Conservation (phyloP, 805 yeast species). For the Cyberlindnera veronae region DNA sequence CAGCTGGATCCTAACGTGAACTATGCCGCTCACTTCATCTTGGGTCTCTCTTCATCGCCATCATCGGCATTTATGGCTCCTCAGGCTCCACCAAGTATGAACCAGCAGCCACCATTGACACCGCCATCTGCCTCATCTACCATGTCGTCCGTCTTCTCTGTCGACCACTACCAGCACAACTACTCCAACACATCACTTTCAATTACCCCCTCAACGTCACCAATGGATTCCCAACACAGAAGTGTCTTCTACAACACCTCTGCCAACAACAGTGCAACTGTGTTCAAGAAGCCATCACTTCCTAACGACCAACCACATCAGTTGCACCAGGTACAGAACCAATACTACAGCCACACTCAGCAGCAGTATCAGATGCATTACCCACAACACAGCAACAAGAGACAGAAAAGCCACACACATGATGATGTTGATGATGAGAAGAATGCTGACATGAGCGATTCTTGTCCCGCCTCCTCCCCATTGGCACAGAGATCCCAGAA, state of each 20-base stretch:
- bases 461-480: constrained; percentile 18
- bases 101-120: constrained; percentile 25
- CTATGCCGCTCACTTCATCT: constrained; percentile 7
- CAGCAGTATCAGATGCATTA: constrained; percentile 2
- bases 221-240: constrained; percentile 12
- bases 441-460: constrained; percentile 4
- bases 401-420: constrained; percentile 3
- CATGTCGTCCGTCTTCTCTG: constrained; percentile 21
- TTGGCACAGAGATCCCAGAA: constrained; percentile 21
- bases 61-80: constrained; percentile 12
- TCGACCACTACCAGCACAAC: constrained; percentile 9
- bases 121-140: constrained; percentile 34
- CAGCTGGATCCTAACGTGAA: constrained; percentile 6
- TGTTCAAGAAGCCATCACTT: constrained; percentile 9
- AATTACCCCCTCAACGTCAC: constrained; percentile 17
- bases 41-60: constrained; percentile 13
- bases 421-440: constrained; percentile 5
- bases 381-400: constrained; percentile 3
- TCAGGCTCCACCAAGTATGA: constrained; percentile 14
- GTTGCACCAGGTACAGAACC: constrained; percentile 6
- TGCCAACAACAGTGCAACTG: constrained; percentile 1
- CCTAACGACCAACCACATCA: constrained; percentile 7
- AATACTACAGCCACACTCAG: not conserved
- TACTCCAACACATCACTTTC: constrained; percentile 17
- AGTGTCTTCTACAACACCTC: constrained; percentile 8